Evolutionary conservation across 2,329 filamentous ascomycete species (phyloP).

Genomic region (Hymenoscyphus fructigenus): DNA sequence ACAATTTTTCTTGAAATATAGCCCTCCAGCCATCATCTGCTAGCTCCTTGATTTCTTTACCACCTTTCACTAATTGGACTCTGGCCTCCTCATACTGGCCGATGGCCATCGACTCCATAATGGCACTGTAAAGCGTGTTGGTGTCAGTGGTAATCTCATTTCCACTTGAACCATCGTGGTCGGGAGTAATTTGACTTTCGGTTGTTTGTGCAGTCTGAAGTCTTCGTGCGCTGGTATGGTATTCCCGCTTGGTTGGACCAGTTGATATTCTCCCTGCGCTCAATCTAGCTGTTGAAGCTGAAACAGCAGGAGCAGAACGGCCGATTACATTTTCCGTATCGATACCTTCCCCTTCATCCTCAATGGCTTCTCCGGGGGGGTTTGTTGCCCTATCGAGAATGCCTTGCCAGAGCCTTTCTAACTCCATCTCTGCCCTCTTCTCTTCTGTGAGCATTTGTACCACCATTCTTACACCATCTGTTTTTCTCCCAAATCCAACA

Average conservation of each 20-base stretch:
- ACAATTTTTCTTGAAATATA: constrained; percentile 22
- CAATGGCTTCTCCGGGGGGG: constrained; percentile 12
- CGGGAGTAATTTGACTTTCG: background rate
- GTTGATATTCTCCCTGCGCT: background rate
- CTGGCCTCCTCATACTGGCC: constrained; percentile 26
- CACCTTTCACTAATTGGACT: constrained; percentile 14
- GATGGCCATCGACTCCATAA: constrained; percentile 14
- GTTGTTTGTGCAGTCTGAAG: background rate
- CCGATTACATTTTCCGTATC: background rate
- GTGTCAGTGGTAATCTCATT: background rate
- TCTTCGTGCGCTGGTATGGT: constrained; percentile 18
- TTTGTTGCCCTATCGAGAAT: constrained; percentile 8
- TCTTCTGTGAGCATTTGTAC: constrained; percentile 72
- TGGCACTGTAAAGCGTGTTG: constrained; percentile 14
- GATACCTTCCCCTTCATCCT: constrained; percentile 38
- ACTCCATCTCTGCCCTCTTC: constrained; percentile 64
- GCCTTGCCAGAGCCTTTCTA: constrained; percentile 48
- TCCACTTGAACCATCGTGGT: background rate
- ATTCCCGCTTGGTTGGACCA: constrained; percentile 18
- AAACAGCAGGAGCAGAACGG: constrained; percentile 7
- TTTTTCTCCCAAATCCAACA: constrained; percentile 46
- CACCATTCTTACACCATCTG: constrained; percentile 59
- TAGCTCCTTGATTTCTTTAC: constrained; percentile 16
- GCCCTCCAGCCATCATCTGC: constrained; percentile 25
- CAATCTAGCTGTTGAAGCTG: constrained; percentile 1